Conservation (phyloP, 371 early-diverging fungal species). For the Circinella umbellata region DNA sequence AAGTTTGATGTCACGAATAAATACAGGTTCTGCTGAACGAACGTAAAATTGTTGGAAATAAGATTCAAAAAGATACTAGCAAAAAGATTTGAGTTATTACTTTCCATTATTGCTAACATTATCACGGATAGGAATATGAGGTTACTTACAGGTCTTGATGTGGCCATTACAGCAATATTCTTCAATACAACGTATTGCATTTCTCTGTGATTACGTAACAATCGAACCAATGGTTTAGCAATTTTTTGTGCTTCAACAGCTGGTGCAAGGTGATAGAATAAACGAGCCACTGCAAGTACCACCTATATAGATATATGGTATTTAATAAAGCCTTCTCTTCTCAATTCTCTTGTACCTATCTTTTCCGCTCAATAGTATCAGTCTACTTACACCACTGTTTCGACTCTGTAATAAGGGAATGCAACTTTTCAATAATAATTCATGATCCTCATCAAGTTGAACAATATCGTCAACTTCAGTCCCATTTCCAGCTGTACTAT, state of each 20-base stretch:
- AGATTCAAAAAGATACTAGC: slow-evolving; percentile 70
- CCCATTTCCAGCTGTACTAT: slow-evolving; percentile 22
- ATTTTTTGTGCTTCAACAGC: slow-evolving; percentile 61
- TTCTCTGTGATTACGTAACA: slow-evolving; percentile 77
- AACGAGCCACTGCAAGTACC: slow-evolving; percentile 76
- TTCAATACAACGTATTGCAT: slow-evolving; percentile 78
- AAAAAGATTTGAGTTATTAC: neutral
- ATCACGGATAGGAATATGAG: too few species aligned
- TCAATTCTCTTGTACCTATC: too few species aligned
- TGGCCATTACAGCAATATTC: slow-evolving; percentile 79
- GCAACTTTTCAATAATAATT: slow-evolving; percentile 70
- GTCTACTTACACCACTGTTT: slow-evolving; percentile 75
- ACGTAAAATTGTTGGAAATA: slow-evolving; percentile 82
- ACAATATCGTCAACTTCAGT: slow-evolving; percentile 36
- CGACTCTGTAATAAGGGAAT: slow-evolving; percentile 85
- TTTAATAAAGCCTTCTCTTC: neutral
- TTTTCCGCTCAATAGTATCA: neutral
- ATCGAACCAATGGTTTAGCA: slow-evolving; percentile 77
- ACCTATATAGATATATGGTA: slow-evolving; percentile 51
- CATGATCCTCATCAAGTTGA: slow-evolving; percentile 77
- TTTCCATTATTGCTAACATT: too few species aligned
- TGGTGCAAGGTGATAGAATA: slow-evolving; percentile 80
- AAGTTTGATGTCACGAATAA: slow-evolving; percentile 82
- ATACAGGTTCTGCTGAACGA: slow-evolving; percentile 77
- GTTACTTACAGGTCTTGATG: slow-evolving; percentile 63